Percentiles rank a stretch among this genome's conserved stretches.
Evolutionary conservation across 2,329 filamentous ascomycete species (phyloP).

Genomic region (Xylaria hypoxylon): DNA sequence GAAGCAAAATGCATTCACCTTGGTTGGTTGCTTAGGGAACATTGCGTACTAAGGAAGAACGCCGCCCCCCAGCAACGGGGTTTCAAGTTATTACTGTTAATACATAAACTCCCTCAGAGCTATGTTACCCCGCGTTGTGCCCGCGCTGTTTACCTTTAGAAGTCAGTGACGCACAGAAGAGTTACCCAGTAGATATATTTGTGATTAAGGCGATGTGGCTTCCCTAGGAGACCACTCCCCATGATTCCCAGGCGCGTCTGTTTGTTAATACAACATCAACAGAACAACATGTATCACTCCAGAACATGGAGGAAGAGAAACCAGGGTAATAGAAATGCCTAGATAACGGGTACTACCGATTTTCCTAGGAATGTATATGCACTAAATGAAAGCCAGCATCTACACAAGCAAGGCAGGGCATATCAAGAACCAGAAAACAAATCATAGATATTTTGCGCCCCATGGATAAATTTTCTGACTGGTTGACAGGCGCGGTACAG

Average conservation of each 20-base stretch:
- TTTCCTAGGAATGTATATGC: not conserved
- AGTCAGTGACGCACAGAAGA: not conserved
- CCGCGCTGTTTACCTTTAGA: not conserved
- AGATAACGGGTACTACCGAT: not conserved
- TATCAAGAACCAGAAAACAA: not conserved
- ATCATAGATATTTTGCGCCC: not conserved
- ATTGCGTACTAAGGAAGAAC: not conserved
- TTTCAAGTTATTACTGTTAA: not conserved
- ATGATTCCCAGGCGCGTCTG: not conserved
- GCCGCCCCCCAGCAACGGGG: constrained; percentile 3
- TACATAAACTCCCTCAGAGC: not conserved
- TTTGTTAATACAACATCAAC: not conserved
- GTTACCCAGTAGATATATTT: not conserved
- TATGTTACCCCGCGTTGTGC: constrained; percentile 7
- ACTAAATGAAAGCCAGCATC: not conserved
- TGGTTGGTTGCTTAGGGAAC: not conserved
- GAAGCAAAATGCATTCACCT: not conserved
- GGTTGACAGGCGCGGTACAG: no score
- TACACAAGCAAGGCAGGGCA: not conserved
- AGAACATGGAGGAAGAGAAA: not conserved
- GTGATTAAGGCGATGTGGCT: not conserved
- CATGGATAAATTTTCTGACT: not conserved
- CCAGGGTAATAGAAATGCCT: not conserved
- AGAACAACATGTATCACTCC: not conserved
- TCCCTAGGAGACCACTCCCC: not conserved